Evolutionary conservation across 192 early-diverging fungal species (phyloP).

Genomic region (Coemansia sp.): DNA sequence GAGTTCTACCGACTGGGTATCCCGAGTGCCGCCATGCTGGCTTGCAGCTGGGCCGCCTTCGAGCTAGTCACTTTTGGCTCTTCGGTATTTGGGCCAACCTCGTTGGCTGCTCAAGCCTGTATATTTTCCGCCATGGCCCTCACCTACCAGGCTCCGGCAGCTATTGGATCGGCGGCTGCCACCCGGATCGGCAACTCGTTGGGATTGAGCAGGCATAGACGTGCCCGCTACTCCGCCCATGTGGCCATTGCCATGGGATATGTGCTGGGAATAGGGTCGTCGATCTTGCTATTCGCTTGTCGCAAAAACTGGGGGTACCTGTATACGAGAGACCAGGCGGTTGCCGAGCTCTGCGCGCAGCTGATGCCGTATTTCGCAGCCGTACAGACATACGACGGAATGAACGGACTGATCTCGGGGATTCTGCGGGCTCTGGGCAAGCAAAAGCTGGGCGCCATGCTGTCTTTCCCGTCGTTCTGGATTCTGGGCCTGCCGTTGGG

Average conservation of each 20-base stretch:
- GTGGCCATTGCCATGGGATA: slow-evolving; percentile 60
- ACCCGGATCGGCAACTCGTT: slow-evolving; percentile 78
- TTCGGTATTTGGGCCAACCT: slow-evolving; percentile 70
- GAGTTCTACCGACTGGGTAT: slow-evolving; percentile 71
- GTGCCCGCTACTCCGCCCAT: slow-evolving; percentile 58
- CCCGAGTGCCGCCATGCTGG: slow-evolving; percentile 82
- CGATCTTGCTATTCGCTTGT: slow-evolving; percentile 56
- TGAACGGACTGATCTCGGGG: slow-evolving; percentile 60
- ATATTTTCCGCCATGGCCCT: slow-evolving; percentile 69
- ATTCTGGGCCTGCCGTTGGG: slow-evolving; percentile 53
- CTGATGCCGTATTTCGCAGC: slow-evolving; percentile 46
- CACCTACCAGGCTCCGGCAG: slow-evolving; percentile 70
- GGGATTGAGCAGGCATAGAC: slow-evolving; percentile 57
- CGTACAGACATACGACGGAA: slow-evolving; percentile 52
- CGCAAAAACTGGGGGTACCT: slow-evolving; percentile 65
- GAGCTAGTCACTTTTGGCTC: slow-evolving; percentile 71
- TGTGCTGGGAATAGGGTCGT: slow-evolving; percentile 59
- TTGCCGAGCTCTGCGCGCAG: slow-evolving; percentile 27
- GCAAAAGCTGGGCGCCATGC: slow-evolving; percentile 51
- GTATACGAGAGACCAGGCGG: slow-evolving; percentile 35
- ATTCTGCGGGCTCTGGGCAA: slow-evolving; percentile 56
- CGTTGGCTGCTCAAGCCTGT: slow-evolving; percentile 79
- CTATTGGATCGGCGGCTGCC: slow-evolving; percentile 69
- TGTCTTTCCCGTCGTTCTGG: slow-evolving; percentile 58
- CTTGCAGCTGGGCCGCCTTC: slow-evolving; percentile 81